Percentiles rank a stretch among this genome's conserved stretches.
Evolutionary conservation across 139 green algal species (phyloP).

Genomic region (Yamagishiella unicocca): DNA sequence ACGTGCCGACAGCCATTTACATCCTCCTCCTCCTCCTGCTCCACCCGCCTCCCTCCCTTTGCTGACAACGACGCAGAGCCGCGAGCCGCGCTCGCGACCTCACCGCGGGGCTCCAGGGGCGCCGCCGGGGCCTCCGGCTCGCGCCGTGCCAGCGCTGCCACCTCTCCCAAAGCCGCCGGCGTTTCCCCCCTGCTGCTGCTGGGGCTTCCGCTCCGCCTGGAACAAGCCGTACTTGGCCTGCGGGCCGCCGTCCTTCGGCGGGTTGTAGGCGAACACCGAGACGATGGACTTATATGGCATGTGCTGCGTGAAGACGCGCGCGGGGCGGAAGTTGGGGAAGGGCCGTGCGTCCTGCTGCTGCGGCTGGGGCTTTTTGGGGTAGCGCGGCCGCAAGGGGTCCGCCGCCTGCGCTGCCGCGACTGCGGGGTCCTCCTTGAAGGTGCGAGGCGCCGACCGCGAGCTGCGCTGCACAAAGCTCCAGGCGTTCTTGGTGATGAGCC

Average conservation of each 20-base stretch:
- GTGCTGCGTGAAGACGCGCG: slow-evolving; percentile 55
- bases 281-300: slow-evolving; percentile 59
- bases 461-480: slow-evolving; percentile 51
- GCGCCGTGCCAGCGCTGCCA: too few species aligned
- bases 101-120: too few species aligned
- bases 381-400: slow-evolving; percentile 15
- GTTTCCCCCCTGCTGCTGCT: too few species aligned
- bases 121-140: too few species aligned
- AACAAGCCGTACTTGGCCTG: slow-evolving; percentile 60
- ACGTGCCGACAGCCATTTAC: too few species aligned
- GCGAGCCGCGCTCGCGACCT: too few species aligned
- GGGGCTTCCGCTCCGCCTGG: slow-evolving; percentile 34
- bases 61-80: too few species aligned
- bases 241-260: slow-evolving; percentile 34
- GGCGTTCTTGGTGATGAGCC: slow-evolving; percentile 49
- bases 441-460: slow-evolving; percentile 40
- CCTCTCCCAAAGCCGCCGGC: too few species aligned
- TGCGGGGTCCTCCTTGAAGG: slow-evolving; percentile 32
- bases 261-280: slow-evolving; percentile 46
- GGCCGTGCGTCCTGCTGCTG: slow-evolving; percentile 31
- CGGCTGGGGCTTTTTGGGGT: slow-evolving; percentile 37
- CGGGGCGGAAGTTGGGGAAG: slow-evolving; percentile 55
- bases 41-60: too few species aligned
- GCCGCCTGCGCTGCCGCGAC: not conserved
- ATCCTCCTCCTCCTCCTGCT: too few species aligned